Conservation (phyloP, 2,329 filamentous ascomycete genomes). For the Exophiala lecanii-corni region DNA sequence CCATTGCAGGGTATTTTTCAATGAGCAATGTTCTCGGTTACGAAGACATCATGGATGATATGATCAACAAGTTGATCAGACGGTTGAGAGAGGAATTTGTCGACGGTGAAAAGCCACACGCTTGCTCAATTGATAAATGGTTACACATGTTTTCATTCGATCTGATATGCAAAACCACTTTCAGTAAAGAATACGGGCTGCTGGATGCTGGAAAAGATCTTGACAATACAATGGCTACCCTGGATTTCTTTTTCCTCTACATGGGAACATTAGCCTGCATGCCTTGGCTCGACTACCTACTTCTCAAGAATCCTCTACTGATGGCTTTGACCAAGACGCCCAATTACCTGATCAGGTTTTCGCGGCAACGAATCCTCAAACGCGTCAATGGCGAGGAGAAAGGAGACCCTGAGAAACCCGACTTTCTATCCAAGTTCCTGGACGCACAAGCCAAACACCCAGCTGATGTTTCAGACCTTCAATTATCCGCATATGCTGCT, state of each 20-base stretch:
- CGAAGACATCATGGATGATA: not conserved
- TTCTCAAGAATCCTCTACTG: constrained; percentile 70
- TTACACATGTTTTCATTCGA: constrained; percentile 36
- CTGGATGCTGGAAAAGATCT: constrained; percentile 29
- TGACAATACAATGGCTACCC: constrained; percentile 28
- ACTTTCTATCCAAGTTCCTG: constrained; percentile 21
- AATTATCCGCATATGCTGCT: not conserved
- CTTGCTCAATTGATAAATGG: constrained; percentile 21
- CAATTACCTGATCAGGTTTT: not conserved
- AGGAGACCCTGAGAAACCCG: constrained; percentile 3
- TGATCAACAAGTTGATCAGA: not conserved
- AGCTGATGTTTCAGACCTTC: not conserved
- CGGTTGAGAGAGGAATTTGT: constrained; percentile 1
- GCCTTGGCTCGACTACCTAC: constrained; percentile 63
- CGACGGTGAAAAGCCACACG: not conserved
- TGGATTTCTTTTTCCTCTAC: constrained; percentile 3
- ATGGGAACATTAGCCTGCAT: constrained; percentile 59
- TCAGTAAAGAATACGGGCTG: constrained; percentile 32
- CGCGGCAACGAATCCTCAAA: constrained; percentile 5
- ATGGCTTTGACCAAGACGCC: constrained; percentile 1
- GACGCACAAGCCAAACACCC: constrained; percentile 3
- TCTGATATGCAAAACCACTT: constrained; percentile 30
- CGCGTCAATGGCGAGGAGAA: constrained; percentile 7
- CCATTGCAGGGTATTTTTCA: constrained; percentile 65
- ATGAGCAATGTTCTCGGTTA: constrained; percentile 3